Evolutionary conservation across 2,329 filamentous ascomycete genomes (phyloP), one percentile per base, ranked within the genome.

Genomic region (Diaporthe citri): DNA sequence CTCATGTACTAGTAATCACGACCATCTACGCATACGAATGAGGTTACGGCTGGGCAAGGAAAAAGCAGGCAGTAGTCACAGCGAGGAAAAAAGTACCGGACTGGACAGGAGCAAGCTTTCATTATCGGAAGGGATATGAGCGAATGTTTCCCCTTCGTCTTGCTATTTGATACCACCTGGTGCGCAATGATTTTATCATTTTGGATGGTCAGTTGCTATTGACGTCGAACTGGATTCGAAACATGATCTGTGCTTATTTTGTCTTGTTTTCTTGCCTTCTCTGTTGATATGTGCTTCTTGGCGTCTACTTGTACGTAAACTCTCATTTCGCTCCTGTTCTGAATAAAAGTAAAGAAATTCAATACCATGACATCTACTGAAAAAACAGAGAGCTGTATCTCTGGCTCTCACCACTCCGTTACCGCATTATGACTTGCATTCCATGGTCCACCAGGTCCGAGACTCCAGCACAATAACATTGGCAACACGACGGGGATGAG

Each of bases 131-230:
- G 41, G 31, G 57, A 43, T 28, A 59, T 52, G 72, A 74, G 57
- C 57, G 64, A 34, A n/a, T 59, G 12, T 43, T 74, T 22, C 48
- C 60, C 57, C 57, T 55, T 74, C 64, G 46, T 51, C 72, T 73
- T 71, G 51, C 31, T 57, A 52, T 67, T 72, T 74, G 59, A 74
- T 76, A 74, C 72, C 75, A 74, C 25, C 34, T 51, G 31, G 48
- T 56, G 70, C 57, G 25, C 31, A 36, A 48, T 39, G 46, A 66
- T 31, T 59, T 48, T 41, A 57, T 43, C 34, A 28, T 60, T 43
- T 56, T 51, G 57, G 39, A 17, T 48, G 73, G 55, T 56, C 25
- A n/a, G 28, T 25, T 52, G 56, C 48, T 55, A 31, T 56, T 36
- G 46, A n/a, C 57, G 57, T 34, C 59, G 41, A 6, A 57, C 48